Evolutionary conservation across 2,329 filamentous ascomycete genomes (phyloP).

Genomic region (Sporothrix pseudoabietina): DNA sequence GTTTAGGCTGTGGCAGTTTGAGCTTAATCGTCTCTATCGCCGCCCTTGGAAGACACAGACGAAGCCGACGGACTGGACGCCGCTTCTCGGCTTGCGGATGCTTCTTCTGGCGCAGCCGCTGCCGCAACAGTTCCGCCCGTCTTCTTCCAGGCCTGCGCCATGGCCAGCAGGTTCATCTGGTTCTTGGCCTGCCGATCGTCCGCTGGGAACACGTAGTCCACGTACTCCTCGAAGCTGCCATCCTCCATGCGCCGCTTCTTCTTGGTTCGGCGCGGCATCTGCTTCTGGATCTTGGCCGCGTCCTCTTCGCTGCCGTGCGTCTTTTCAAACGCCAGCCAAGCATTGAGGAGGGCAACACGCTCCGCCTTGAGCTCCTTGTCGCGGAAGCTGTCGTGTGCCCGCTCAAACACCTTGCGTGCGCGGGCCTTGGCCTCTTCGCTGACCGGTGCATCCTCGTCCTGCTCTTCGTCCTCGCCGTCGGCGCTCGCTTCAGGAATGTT

Average conservation of each 20-base stretch:
- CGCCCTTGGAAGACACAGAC: not conserved
- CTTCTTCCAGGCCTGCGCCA: constrained; percentile 88
- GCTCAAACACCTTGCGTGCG: constrained; percentile 80
- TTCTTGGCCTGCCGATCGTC: constrained; percentile 87
- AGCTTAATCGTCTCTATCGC: not conserved
- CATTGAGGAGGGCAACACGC: constrained; percentile 86
- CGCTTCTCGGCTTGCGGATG: not conserved
- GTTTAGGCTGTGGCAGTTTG: too few relatives aligned
- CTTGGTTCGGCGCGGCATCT: constrained; percentile 93
- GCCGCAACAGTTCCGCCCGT: constrained; percentile 39
- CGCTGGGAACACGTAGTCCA: constrained; percentile 95
- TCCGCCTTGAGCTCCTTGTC: constrained; percentile 91
- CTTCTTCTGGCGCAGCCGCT: not conserved
- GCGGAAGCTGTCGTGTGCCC: constrained; percentile 84
- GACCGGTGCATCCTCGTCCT: constrained; percentile 66
- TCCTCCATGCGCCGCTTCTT: constrained; percentile 89
- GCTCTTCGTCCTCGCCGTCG: constrained; percentile 57
- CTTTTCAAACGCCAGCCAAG: constrained; percentile 89
- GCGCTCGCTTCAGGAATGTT: constrained; percentile 78
- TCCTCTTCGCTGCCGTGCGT: constrained; percentile 77
- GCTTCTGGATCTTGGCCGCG: constrained; percentile 79
- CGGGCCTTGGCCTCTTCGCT: constrained; percentile 82
- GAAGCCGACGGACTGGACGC: not conserved
- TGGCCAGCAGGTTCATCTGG: constrained; percentile 78
- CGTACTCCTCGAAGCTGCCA: constrained; percentile 92